Conservation (phyloP, 1,139 yeast species). For the Geotrichum phurueaensis region DNA sequence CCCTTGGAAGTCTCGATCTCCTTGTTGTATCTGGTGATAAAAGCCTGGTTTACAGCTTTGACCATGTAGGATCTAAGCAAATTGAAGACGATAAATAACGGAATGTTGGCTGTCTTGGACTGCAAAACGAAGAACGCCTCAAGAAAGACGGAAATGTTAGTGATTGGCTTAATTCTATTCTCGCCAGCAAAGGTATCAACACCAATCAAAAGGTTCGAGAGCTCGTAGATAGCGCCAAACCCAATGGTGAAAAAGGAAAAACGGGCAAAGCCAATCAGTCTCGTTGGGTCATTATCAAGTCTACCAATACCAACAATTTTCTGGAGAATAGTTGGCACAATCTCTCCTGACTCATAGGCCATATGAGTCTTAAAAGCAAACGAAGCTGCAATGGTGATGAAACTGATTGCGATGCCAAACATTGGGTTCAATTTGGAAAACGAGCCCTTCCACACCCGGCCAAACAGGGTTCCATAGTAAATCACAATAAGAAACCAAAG, state of each 20-base stretch:
- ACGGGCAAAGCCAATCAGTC: slow-evolving; percentile 29
- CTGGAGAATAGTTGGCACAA: slow-evolving; percentile 40
- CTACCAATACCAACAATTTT: slow-evolving; percentile 29
- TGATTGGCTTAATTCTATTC: slow-evolving; percentile 30
- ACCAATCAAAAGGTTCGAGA: slow-evolving; percentile 23
- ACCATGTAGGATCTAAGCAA: slow-evolving; percentile 27
- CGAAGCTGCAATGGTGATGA: slow-evolving; percentile 41
- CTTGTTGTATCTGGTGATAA: slow-evolving; percentile 18
- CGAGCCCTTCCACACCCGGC: slow-evolving; percentile 27
- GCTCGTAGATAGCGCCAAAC: slow-evolving; percentile 27
- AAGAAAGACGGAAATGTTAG: slow-evolving; percentile 43
- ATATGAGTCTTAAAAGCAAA: slow-evolving; percentile 56
- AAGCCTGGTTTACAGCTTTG: slow-evolving; percentile 22
- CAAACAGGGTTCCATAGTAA: slow-evolving; percentile 37
- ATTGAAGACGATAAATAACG: slow-evolving; percentile 54
- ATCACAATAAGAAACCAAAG: slow-evolving; percentile 48
- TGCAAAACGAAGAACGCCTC: slow-evolving; percentile 64
- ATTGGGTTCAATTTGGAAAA: slow-evolving; percentile 24
- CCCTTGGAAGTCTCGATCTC: slow-evolving; percentile 13
- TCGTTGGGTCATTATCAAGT: slow-evolving; percentile 22
- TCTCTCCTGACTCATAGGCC: slow-evolving; percentile 50
- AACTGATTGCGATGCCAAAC: slow-evolving; percentile 39
- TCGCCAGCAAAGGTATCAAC: slow-evolving; percentile 13
- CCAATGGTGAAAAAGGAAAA: slow-evolving; percentile 30
- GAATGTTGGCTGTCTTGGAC: slow-evolving; percentile 61